Base-by-base conservation (phyloP, 495 filamentous ascomycete genomes). In the Lepidopterella palustris region DNA sequence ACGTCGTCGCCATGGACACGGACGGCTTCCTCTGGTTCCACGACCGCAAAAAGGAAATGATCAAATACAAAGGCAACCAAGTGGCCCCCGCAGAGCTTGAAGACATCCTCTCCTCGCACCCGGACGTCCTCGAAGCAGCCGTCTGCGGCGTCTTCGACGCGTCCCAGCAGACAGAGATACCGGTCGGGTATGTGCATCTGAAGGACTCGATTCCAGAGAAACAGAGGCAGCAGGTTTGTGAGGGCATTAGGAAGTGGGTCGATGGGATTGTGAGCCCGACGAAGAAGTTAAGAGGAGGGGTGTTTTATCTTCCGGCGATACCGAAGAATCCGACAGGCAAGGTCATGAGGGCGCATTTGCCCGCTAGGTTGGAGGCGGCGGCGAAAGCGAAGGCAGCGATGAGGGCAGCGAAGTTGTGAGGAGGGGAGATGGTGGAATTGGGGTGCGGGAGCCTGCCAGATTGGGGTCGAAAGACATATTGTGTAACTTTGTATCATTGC, bases 11-110 rank as follows among this genome's bases (percentile, higher is more conserved):
- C 9, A 11, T 52, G 1, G 61, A 59, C 31, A 9, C 27, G 11
- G 29, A 64, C 52, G 40, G 42, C 35, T 54, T 59, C 31, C 53
- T 59, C 51, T 64, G 53, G 49, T 42, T 64, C 50, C 54, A 49
- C 9, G 61, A 64, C 21, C 49, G 61, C 1, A 32, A 59, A 26
- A 64, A 64, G 26, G 61, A 64, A 42, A 55, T 64, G 56, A 64
- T 64, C 11, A 64, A 64, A 42, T 64, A 59, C 47, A 64, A 64
- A 26, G 61, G 61, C 4, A 32, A 59, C 5, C 61, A 64, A 45
- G 57, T 64, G 23, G 61, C 61, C 13, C 61, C 61, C 11, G 53
- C 57, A 3, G 61, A 64, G 42, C 57, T 64, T 1, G 61, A 64
- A 42, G 57, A 59, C 28, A 3, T 64, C 3, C 61, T 64, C n/a